Evolutionary conservation across 2,329 filamentous ascomycete genomes (phyloP), one percentile per base, ranked within the genome.

Genomic region (Albifimbria verrucaria): DNA sequence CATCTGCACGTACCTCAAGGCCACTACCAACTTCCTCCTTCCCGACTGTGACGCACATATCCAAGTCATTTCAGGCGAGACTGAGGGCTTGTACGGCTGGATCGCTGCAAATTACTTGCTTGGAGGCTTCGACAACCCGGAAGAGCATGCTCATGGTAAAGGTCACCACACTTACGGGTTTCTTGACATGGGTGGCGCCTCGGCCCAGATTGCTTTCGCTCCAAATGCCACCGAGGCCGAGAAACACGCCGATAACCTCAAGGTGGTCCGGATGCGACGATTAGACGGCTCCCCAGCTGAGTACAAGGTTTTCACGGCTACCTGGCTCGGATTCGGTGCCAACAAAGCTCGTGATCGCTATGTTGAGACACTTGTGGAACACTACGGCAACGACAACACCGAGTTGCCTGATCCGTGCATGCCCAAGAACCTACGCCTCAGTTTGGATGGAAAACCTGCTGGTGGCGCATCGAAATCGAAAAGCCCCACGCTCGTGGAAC

Each of bases 311-410:
- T 99, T 99, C 67, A 92, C 95, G 0, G 92, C 93, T 1, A 96
- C 94, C 0, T 99, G 94, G 94, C 79, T 99, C 6, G 93, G 93
- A 1, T 99, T 96, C 66, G 94, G 94, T n/a, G 93, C 95, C 25
- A 94, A 97, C 59, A 87, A 97, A 73, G 94, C 95, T 4, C 85
- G 94, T 46, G 80, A 88, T 60, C 82, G 92, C 52, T 99, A 95
- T 63, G 77, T 97, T n/a, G 79, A 92, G 55, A 78, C 82, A 4
- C 72, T 99, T n/a, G 69, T 87, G 52, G 83, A 89, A 28, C 79
- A 85, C 1, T 88, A 86, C 57, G 77, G 79, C 10, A 73, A 77
- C 4, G 77, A 78, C 5, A 74, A 79, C 6, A 73, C 77, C 24
- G 90, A 96, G 62, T 75, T 96, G 0, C 90, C 91, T 0, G 95